These are phyloP conservation scores for Komagataella mondaviorum DNA, from an alignment of 805 yeast genomes.

Conservation along the genomic window DNA sequence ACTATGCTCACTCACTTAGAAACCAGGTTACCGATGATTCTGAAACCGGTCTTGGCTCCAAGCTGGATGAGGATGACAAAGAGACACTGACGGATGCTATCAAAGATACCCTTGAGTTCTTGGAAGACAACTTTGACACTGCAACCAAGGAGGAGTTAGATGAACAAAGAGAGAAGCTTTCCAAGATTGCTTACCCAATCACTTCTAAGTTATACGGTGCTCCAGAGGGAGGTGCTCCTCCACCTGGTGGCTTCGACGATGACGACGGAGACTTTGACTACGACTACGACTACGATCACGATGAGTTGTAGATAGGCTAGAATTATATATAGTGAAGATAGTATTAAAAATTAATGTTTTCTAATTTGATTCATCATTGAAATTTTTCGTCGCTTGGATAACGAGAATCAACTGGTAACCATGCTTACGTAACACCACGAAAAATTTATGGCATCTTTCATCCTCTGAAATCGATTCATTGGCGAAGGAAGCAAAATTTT, in stretches of 20 bases:
- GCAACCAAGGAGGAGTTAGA: slow-evolving; percentile 90
- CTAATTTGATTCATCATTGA: not conserved
- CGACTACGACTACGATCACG: slow-evolving; percentile 40
- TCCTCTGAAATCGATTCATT: not conserved
- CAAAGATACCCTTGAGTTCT: slow-evolving; percentile 50
- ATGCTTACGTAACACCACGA: not conserved
- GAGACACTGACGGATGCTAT: slow-evolving; percentile 80
- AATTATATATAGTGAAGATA: not conserved
- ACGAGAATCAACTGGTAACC: not conserved
- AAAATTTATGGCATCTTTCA: not conserved
- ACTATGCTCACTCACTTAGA: slow-evolving; percentile 74
- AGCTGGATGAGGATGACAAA: slow-evolving; percentile 82
- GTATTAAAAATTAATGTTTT: not conserved
- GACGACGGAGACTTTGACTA: slow-evolving; percentile 34
- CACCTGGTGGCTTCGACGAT: slow-evolving; percentile 14
- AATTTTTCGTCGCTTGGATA: not conserved
- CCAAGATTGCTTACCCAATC: slow-evolving; percentile 80
- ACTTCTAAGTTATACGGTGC: slow-evolving; percentile 73
- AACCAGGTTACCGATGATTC: slow-evolving; percentile 36
- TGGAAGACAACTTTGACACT: slow-evolving; percentile 75
- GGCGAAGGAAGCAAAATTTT: not conserved
- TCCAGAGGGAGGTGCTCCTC: slow-evolving; percentile 29
- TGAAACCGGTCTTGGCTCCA: slow-evolving; percentile 55
- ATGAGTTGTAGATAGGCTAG: slow-evolving; percentile 30
- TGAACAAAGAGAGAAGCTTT: slow-evolving; percentile 77